Evolutionary conservation across 768 basidiomycete genomes (phyloP).

Genomic region (Tubosaeta brunneosetosa): DNA sequence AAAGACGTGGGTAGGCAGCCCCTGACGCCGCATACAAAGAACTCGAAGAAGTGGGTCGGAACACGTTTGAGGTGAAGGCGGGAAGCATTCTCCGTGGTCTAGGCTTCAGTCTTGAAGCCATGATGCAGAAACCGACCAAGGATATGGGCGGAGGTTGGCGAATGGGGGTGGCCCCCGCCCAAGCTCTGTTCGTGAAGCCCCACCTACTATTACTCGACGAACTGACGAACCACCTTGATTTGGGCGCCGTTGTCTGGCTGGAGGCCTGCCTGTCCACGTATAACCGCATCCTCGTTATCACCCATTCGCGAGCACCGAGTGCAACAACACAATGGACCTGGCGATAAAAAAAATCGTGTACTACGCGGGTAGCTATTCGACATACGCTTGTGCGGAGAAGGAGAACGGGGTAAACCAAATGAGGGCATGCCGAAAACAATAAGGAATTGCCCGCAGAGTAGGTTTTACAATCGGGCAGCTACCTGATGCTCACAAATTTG

Average conservation of each 20-base stretch:
- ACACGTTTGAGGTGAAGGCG: constrained; percentile 93
- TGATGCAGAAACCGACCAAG: constrained; percentile 97
- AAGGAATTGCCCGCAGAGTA: constrained; percentile 96
- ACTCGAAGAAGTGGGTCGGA: constrained; percentile 94
- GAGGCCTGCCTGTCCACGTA: constrained; percentile 98
- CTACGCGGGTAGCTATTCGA: constrained; percentile 94
- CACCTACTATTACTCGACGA: constrained; percentile 94
- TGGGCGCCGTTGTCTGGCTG: constrained; percentile 98
- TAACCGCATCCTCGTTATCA: constrained; percentile 97
- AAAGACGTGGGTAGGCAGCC: constrained; percentile 76
- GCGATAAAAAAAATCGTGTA: constrained; percentile 91
- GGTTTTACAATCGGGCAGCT: not conserved
- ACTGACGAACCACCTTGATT: constrained; percentile 89
- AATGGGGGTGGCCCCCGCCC: constrained; percentile 95
- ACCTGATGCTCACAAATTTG: constrained; percentile 7
- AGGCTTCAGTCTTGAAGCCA: constrained; percentile 70
- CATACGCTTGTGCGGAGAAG: constrained; percentile 91
- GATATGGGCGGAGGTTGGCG: constrained; percentile 99
- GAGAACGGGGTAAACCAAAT: constrained; percentile 99
- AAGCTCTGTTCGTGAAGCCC: constrained; percentile 94
- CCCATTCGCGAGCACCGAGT: constrained; percentile 94
- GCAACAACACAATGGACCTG: constrained; percentile 97
- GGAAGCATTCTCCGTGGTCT: constrained; percentile 96
- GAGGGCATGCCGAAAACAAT: constrained; percentile 98
- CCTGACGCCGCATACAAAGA: constrained; percentile 92